Percentiles rank a stretch among this genome's conserved stretches.
Evolutionary conservation across 495 filamentous ascomycete species (phyloP).

Genomic region (Lasiosphaeriaceae sp.): DNA sequence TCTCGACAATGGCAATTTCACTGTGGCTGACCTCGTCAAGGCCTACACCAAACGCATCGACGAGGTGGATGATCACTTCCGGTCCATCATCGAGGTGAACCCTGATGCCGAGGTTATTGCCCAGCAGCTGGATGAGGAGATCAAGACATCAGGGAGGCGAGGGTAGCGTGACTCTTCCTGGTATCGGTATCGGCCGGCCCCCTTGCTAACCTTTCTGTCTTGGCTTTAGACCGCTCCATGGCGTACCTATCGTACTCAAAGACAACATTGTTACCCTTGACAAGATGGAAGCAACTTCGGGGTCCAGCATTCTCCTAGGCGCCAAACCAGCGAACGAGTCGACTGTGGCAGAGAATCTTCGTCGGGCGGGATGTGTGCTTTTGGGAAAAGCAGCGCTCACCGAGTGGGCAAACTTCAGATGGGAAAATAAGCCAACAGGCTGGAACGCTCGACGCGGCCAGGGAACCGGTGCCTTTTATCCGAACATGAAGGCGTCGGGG

Average conservation of each 20-base stretch:
- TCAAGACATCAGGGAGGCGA: no score
- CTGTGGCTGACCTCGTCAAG: no score
- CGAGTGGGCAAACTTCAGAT: conserved; percentile 40
- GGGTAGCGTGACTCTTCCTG: no score
- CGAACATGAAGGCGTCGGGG: conserved; percentile 24
- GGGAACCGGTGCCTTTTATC: conserved; percentile 32
- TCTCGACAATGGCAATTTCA: no score
- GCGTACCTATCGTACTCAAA: conserved; percentile 36
- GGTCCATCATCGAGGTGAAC: no score
- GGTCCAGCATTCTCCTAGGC: conserved; percentile 51
- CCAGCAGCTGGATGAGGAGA: no score
- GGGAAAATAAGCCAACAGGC: conserved; percentile 30
- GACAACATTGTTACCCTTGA: conserved; percentile 34
- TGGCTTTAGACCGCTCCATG: conserved; percentile 23
- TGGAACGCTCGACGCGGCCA: conserved; percentile 29
- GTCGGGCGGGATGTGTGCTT: conserved; percentile 43
- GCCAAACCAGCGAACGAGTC: conserved; percentile 39
- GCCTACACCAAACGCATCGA: no score
- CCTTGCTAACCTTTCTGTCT: no score
- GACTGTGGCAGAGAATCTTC: conserved; percentile 39
- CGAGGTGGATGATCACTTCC: no score
- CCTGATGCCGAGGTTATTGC: no score
- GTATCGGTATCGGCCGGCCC: no score
- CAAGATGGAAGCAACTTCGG: conserved; percentile 29
- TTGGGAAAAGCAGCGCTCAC: conserved; percentile 39